Evolutionary conservation across 1,284 basidiomycete species (phyloP).

Genomic region (Sutorius eximius): DNA sequence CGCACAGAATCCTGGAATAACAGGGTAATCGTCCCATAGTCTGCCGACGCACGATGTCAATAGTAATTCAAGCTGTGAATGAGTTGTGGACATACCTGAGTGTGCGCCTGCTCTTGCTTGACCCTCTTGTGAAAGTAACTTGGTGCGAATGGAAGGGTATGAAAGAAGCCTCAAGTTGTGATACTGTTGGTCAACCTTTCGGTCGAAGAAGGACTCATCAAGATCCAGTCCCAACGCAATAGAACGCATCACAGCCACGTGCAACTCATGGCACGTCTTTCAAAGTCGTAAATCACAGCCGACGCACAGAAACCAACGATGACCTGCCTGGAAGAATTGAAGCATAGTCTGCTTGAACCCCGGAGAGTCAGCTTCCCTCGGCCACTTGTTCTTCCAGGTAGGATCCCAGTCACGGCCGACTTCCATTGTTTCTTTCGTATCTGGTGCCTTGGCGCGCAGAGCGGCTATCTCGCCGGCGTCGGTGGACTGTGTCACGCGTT

Average conservation of each 20-base stretch:
- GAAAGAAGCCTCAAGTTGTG: conserved; percentile 77
- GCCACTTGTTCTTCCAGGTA: conserved; percentile 79
- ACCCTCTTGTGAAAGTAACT: conserved; percentile 59
- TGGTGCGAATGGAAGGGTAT: conserved; percentile 68
- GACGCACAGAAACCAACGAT: background rate
- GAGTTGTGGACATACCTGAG: conserved; percentile 47
- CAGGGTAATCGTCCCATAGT: conserved; percentile 83
- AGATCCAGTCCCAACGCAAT: conserved; percentile 78
- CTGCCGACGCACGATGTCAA: conserved; percentile 35
- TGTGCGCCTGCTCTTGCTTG: conserved; percentile 81
- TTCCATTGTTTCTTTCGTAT: conserved; percentile 84
- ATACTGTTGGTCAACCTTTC: conserved; percentile 69
- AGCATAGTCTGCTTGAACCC: conserved; percentile 72
- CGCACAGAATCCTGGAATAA: conserved; percentile 78
- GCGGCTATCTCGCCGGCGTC: conserved; percentile 73
- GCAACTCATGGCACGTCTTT: conserved; percentile 73
- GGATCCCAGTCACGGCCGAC: conserved; percentile 80
- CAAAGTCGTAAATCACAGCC: conserved; percentile 5
- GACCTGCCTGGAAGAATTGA: conserved; percentile 63
- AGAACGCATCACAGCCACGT: conserved; percentile 74
- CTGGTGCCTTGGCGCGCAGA: conserved; percentile 70
- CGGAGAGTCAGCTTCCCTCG: conserved; percentile 59
- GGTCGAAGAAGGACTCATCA: conserved; percentile 71
- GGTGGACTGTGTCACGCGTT: conserved; percentile 74
- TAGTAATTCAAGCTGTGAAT: background rate